Evolutionary conservation across 2,329 filamentous ascomycete species (phyloP), one percentile per base, ranked within the genome.

Genomic region (Diaporthe vexans): DNA sequence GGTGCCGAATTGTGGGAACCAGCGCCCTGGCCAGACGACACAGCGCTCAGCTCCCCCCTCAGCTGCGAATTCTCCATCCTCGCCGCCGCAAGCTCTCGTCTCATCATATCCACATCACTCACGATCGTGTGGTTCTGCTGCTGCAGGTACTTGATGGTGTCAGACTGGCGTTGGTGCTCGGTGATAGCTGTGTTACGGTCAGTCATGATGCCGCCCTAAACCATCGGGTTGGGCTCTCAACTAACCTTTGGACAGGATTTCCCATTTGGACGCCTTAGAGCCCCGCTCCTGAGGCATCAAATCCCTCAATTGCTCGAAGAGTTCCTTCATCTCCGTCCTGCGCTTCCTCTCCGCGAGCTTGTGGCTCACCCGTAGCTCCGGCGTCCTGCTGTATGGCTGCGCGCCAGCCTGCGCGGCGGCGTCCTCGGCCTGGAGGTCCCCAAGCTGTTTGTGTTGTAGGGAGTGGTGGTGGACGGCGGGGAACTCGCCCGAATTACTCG

Each of bases 181-280:
- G 88, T 85, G 74, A 92, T 92, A 24, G 91, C 91, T 92, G 76
- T 46, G n/a, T 24, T 0, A 37, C 2, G 71, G 76, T 76, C 59
- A 77, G 71, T 48, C 71, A 71, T 37, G 7, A n/a, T 19, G 8
- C n/a, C 40, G 17, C 4, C 26, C 7, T 7, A 15, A 9, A 3
- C 13, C 3, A 19, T 4, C n/a, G 21, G 15, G n/a, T n/a, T 51
- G 2, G 5, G 15, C 46, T 11, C 37, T 43, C 15, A n/a, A 81
- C 88, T 76, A 85, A 95, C 94, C 93, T 87, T 96, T 96, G 3
- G 93, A 95, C 21, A 97, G 81, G 65, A 96, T 95, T 79, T 97
- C 94, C 94, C 94, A 97, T 79, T 97, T 97, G 78, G 94, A 95
- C 0, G 94, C 94, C 81, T 97, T 97, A 33, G 93, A 93, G 1